Evolutionary conservation across 495 filamentous ascomycete genomes (phyloP).

Genomic region (Tuber umbilicatum): DNA sequence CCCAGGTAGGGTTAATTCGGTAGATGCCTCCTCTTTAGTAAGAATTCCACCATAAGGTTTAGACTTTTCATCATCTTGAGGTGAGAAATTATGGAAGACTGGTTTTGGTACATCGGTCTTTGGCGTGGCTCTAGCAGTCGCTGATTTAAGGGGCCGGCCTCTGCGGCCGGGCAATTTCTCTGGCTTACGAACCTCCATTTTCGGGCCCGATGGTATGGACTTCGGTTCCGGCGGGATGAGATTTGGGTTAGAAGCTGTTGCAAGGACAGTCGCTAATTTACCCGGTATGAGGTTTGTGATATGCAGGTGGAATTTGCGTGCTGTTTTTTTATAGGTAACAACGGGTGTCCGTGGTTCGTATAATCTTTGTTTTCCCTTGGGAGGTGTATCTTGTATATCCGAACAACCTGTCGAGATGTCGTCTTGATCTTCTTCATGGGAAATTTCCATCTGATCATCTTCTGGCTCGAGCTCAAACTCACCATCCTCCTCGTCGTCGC

Average conservation of each 20-base stretch:
- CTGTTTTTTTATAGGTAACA: constrained; percentile 31
- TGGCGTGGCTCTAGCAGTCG: background rate
- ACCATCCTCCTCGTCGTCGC: constrained; percentile 34
- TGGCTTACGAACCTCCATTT: background rate
- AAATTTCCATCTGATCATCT: constrained; percentile 24
- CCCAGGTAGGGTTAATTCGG: constrained; percentile 74
- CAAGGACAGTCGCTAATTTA: constrained; percentile 26
- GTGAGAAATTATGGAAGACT: background rate
- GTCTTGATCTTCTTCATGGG: constrained; percentile 1
- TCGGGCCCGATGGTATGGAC: background rate
- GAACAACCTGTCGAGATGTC: constrained; percentile 3
- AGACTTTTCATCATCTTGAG: constrained; percentile 78
- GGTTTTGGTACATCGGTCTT: background rate
- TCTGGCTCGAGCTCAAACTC: constrained; percentile 33
- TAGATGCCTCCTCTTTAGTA: constrained; percentile 82
- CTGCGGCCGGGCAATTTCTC: background rate
- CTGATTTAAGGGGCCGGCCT: background rate
- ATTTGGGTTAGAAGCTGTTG: constrained; percentile 12
- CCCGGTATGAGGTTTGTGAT: constrained; percentile 29
- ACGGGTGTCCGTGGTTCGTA: constrained; percentile 26
- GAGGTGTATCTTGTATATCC: constrained; percentile 12
- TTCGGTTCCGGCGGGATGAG: constrained; percentile 13
- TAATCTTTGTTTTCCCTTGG: constrained; percentile 29
- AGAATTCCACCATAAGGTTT: constrained; percentile 96
- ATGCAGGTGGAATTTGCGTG: constrained; percentile 28